Percentiles rank a stretch among this genome's conserved stretches.
These are phyloP conservation scores for Nitzschia sp. DNA, from an alignment of 108 stramenopile genomes.

Conservation along the genomic window DNA sequence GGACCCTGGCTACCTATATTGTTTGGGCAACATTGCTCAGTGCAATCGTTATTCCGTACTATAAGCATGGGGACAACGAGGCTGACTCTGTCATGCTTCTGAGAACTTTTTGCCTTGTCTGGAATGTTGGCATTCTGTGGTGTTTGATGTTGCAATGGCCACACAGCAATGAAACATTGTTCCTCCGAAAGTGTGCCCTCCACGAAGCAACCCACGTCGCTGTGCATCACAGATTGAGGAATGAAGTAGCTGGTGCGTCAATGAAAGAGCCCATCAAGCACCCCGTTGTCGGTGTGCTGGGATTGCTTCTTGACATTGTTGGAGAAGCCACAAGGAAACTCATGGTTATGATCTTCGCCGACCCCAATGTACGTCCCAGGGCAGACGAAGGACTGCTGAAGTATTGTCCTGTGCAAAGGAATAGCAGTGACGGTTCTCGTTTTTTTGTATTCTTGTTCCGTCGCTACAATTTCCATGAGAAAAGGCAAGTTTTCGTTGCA, in stretches of 20 bases:
- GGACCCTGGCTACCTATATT: neutral
- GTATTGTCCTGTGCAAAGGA: neutral
- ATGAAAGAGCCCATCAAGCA: neutral
- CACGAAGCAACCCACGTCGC: slow-evolving; percentile 50
- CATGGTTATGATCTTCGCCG: neutral
- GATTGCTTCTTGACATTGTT: neutral
- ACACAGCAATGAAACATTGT: slow-evolving; percentile 37
- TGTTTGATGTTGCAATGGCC: slow-evolving; percentile 30
- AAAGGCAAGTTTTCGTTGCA: slow-evolving; percentile 2
- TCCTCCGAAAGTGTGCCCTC: slow-evolving; percentile 47
- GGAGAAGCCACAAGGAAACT: neutral
- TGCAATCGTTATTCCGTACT: neutral
- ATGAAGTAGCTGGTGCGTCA: neutral
- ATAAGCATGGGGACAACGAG: neutral
- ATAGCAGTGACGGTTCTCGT: slow-evolving; percentile 5
- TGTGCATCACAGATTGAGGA: neutral
- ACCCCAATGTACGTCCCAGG: neutral
- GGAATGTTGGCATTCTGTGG: slow-evolving; percentile 38
- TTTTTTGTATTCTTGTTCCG: slow-evolving; percentile 30
- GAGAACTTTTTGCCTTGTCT: neutral
- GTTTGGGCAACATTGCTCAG: neutral
- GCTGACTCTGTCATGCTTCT: neutral
- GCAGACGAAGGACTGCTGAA: neutral
- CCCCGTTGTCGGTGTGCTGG: neutral
- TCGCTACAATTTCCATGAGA: slow-evolving; percentile 31